Conservation (phyloP, 495 filamentous ascomycete species). For the Xylaria acuta region DNA sequence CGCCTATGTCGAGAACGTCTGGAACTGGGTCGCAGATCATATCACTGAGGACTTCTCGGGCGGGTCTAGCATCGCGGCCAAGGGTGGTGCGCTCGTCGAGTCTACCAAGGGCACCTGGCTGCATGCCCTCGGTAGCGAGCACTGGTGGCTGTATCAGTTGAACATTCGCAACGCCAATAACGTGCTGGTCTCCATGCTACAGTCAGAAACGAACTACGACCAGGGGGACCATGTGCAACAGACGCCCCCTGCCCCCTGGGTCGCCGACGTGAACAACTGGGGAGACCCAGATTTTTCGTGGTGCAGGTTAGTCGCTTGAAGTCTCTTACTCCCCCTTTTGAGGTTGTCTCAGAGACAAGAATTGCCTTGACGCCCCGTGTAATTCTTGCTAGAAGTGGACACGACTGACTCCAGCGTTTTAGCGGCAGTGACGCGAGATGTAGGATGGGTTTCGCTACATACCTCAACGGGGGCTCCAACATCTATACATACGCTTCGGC, state of each 20-base stretch:
- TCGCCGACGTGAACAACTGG: slow-evolving; percentile 46
- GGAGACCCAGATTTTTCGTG: slow-evolving; percentile 64
- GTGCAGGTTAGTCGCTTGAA: slow-evolving; percentile 33
- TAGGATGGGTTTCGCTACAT: slow-evolving; percentile 61
- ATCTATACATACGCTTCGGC: slow-evolving; percentile 66
- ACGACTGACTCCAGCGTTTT: no score
- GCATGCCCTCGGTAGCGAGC: slow-evolving; percentile 74
- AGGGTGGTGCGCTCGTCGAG: slow-evolving; percentile 63
- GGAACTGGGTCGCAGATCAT: slow-evolving; percentile 79
- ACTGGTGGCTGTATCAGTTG: slow-evolving; percentile 78
- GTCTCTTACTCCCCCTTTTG: no score
- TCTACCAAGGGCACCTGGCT: slow-evolving; percentile 66
- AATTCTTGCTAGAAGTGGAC: no score
- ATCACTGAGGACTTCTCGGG: slow-evolving; percentile 65
- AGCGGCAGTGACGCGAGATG: slow-evolving; percentile 47
- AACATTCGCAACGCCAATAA: slow-evolving; percentile 74
- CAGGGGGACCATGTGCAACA: slow-evolving; percentile 72
- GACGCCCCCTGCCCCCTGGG: slow-evolving; percentile 56
- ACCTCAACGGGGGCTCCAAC: slow-evolving; percentile 63
- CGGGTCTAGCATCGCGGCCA: slow-evolving; percentile 48
- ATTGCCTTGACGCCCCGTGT: no score
- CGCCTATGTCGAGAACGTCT: slow-evolving; percentile 71
- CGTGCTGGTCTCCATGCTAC: slow-evolving; percentile 79
- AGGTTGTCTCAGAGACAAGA: no score
- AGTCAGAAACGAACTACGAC: slow-evolving; percentile 91